Conservation (phyloP, 345 rosid genomes). For the Ailanthus altissimus region DNA sequence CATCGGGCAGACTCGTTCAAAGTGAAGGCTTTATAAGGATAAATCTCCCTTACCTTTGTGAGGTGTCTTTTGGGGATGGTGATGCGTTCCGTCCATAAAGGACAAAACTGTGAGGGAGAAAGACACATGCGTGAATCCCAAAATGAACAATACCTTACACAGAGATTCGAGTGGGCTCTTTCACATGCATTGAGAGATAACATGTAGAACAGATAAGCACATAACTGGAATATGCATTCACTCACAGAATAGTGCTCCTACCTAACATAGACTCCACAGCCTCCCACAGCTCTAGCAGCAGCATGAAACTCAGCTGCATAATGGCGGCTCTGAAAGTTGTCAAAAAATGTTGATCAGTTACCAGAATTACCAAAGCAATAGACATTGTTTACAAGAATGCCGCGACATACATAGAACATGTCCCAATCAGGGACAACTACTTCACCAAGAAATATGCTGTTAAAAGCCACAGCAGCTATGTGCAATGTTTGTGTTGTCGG, state of each 20-base stretch:
- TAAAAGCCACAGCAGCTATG: slow-evolving; percentile 56
- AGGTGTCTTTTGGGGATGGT: too few species aligned
- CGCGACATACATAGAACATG: slow-evolving; percentile 52
- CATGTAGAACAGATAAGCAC: too few species aligned
- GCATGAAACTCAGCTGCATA: slow-evolving; percentile 62
- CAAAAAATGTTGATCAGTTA: not conserved
- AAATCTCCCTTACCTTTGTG: too few species aligned
- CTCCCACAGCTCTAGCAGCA: slow-evolving; percentile 62
- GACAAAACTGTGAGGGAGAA: too few species aligned
- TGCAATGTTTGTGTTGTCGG: slow-evolving; percentile 53
- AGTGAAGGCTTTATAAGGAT: too few species aligned
- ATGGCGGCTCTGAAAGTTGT: slow-evolving; percentile 52
- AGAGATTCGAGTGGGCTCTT: too few species aligned
- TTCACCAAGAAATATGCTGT: slow-evolving; percentile 65
- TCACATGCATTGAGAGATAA: too few species aligned
- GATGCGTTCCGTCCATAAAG: too few species aligned
- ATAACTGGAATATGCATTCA: too few species aligned
- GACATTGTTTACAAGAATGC: not conserved
- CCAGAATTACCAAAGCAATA: not conserved
- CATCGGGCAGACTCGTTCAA: too few species aligned
- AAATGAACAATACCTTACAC: too few species aligned
- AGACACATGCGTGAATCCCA: too few species aligned
- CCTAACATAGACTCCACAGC: slow-evolving; percentile 58
- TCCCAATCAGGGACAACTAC: slow-evolving; percentile 63
- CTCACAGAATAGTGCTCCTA: not conserved